phyloP scores from a whole-genome alignment of 768 basidiomycete genomes.

The Kwoniella bestiolae region DNA sequence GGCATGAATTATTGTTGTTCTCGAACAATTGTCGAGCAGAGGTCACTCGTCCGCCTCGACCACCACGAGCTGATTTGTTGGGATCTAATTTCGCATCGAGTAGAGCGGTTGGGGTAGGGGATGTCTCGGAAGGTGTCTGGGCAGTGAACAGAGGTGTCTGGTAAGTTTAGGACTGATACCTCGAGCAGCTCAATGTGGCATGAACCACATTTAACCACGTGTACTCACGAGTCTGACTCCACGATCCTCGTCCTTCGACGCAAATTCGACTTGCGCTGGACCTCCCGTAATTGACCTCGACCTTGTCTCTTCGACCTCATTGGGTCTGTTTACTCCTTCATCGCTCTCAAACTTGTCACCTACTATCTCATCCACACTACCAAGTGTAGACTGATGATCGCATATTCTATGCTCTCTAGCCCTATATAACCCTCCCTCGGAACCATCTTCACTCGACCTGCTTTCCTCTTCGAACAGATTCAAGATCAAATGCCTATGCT shows the following conservation, averaged over 20 bases:
- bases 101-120: not conserved
- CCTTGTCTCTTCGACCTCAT: too few species aligned
- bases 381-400: not conserved
- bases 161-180: too few species aligned
- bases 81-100: not conserved
- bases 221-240: too few species aligned
- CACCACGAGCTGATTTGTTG: not conserved
- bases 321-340: too few species aligned
- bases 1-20: not conserved
- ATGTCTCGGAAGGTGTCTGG: not conserved
- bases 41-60: not conserved
- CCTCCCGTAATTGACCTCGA: too few species aligned
- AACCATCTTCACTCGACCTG: not conserved
- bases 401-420: constrained; percentile 1
- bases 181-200: too few species aligned
- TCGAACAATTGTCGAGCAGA: constrained; percentile 1
- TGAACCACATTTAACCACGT: too few species aligned
- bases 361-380: not conserved
- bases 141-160: too few species aligned
- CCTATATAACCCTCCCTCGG: not conserved
- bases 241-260: too few species aligned
- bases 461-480: constrained; percentile 3
- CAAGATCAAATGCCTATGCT: not conserved
- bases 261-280: too few species aligned
- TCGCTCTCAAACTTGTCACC: not conserved